Percentiles rank a stretch among this genome's conserved stretches.
phyloP scores from a whole-genome alignment of 192 early-diverging fungal species.

The Backusella tarrabulga region DNA sequence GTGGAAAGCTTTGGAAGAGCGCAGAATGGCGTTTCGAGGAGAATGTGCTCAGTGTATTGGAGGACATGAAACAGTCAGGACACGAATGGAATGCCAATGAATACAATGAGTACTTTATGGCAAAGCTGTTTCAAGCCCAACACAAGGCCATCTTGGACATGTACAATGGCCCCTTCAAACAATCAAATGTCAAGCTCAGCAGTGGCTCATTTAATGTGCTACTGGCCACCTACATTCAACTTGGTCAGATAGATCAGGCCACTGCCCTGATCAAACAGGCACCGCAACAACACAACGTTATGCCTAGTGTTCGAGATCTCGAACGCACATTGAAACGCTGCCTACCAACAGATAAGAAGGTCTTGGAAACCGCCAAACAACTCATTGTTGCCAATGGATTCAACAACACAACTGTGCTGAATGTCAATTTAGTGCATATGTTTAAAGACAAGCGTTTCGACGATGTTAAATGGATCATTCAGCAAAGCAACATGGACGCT shows the following conservation, averaged over 20 bases:
- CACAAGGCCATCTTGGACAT: constrained; percentile 24
- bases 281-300: not conserved
- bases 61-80: constrained; percentile 22
- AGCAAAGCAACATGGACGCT: not conserved
- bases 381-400: constrained; percentile 8
- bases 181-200: constrained; percentile 4
- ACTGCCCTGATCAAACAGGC: constrained; percentile 11
- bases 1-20: constrained; percentile 18
- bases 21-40: constrained; percentile 29
- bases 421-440: constrained; percentile 23
- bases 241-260: constrained; percentile 20
- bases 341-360: constrained; percentile 9
- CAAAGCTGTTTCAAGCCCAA: constrained; percentile 25
- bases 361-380: not conserved
- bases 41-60: constrained; percentile 16
- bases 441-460: constrained; percentile 15
- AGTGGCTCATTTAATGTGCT: constrained; percentile 29
- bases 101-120: constrained; percentile 36
- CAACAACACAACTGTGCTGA: not conserved
- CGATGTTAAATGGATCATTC: not conserved
- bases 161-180: constrained; percentile 3
- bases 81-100: constrained; percentile 21
- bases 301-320: constrained; percentile 24
- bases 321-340: constrained; percentile 24
- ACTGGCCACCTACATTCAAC: constrained; percentile 25